A percentile compares a stretch with the other conserved stretches of the same genome.
Evolutionary conservation across 208 protist genomes (phyloP).

Genomic region (Crithidia thermophila): DNA sequence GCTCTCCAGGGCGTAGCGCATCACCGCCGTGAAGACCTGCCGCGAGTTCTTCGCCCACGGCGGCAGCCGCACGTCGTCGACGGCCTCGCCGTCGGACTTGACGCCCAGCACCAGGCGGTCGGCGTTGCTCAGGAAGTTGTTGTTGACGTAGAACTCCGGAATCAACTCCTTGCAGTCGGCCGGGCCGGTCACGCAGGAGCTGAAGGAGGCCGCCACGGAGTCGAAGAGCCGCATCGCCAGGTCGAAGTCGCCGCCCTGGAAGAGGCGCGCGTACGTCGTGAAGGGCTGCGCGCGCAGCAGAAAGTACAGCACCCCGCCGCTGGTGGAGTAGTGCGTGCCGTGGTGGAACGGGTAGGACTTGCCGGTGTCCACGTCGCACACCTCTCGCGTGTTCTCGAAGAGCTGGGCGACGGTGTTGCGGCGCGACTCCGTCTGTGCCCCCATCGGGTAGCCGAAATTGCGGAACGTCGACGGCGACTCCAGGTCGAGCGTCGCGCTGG

Average conservation of each 20-base stretch:
- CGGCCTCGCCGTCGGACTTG: conserved; percentile 78
- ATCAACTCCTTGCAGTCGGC: conserved; percentile 96
- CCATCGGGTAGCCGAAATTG: conserved; percentile 96
- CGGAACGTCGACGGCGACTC: conserved; percentile 80
- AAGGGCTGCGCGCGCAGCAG: conserved; percentile 98
- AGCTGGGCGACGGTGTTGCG: conserved; percentile 72
- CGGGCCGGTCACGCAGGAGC: conserved; percentile 74
- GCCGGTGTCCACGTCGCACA: conserved; percentile 34
- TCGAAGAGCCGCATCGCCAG: conserved; percentile 95
- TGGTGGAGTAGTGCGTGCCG: conserved; percentile 98
- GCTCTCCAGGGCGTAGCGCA: conserved; percentile 94
- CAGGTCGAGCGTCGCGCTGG: conserved; percentile 74
- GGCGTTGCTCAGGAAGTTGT: conserved; percentile 93
- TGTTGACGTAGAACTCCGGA: conserved; percentile 96
- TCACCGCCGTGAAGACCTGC: conserved; percentile 92
- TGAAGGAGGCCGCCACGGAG: conserved; percentile 82
- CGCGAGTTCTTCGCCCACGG: conserved; percentile 95
- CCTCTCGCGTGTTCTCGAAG: conserved; percentile 67
- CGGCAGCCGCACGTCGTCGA: conserved; percentile 95
- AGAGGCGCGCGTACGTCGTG: conserved; percentile 84
- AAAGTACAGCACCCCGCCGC: conserved; percentile 96
- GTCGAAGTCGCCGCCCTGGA: conserved; percentile 94
- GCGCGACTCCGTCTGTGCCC: conserved; percentile 89
- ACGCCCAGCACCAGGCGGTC: conserved; percentile 88
- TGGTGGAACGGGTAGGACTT: conserved; percentile 95